Evolutionary conservation across 495 filamentous ascomycete genomes (phyloP).

Genomic region (Xylaria grammica): DNA sequence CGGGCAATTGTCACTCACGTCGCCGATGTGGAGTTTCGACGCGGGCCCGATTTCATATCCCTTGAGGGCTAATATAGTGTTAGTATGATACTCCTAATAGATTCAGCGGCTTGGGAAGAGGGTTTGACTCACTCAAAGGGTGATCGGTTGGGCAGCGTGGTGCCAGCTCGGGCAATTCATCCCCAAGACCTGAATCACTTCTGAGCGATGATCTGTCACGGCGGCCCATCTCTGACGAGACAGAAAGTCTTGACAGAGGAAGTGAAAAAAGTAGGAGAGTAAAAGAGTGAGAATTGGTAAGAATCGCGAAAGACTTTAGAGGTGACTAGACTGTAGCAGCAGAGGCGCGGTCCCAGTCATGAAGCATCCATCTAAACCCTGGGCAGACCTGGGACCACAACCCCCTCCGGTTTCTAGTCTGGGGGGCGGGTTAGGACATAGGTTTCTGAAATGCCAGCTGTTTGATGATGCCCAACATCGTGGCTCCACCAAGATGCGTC

Average conservation of each 20-base stretch:
- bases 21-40: constrained; percentile 40
- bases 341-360: constrained; percentile 1
- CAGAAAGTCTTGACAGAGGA: constrained; percentile 21
- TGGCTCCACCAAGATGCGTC: constrained; percentile 39
- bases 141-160: constrained; percentile 37
- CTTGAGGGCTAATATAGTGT: constrained; percentile 32
- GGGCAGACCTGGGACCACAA: constrained; percentile 28
- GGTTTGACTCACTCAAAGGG: constrained; percentile 37
- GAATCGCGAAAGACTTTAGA: constrained; percentile 11
- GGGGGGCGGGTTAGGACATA: constrained; percentile 27
- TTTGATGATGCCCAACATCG: constrained; percentile 45
- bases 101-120: not conserved
- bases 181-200: constrained; percentile 44
- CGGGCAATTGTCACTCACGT: constrained; percentile 30
- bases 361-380: constrained; percentile 12
- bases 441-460: constrained; percentile 30
- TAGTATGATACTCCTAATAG: not conserved
- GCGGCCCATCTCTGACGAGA: constrained; percentile 42
- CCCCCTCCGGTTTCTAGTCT: constrained; percentile 32
- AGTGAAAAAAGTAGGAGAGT: constrained; percentile 6
- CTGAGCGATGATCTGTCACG: constrained; percentile 42
- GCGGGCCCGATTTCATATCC: constrained; percentile 42
- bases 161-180: constrained; percentile 39
- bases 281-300: constrained; percentile 10
- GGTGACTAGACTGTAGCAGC: constrained; percentile 17